A percentile compares a stretch with the other conserved stretches of the same genome.
phyloP scores from a whole-genome alignment of 139 green algal genomes.

The Ettlia oleoabundans region DNA sequence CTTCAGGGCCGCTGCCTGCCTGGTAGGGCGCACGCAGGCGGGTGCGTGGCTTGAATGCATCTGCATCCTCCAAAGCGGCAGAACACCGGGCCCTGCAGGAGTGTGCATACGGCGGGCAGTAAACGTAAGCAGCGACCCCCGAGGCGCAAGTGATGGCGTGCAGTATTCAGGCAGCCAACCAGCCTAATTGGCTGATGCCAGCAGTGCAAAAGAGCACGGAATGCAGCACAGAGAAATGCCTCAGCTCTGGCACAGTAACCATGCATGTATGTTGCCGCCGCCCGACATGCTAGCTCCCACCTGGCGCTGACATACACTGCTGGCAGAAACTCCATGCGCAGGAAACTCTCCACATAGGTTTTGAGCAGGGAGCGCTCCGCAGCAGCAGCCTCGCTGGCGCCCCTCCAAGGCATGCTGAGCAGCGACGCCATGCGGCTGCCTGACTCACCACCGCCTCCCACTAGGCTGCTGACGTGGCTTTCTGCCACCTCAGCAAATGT shows the following conservation, averaged over 20 bases:
- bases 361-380: conserved; percentile 43
- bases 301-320: conserved; percentile 66
- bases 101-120: background rate
- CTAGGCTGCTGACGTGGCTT: conserved; percentile 6
- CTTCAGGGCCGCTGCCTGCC: background rate
- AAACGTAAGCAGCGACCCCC: too few relatives aligned
- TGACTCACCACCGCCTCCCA: background rate
- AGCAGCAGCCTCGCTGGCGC: background rate
- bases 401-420: conserved; percentile 24
- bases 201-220: too few relatives aligned
- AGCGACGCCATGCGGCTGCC: conserved; percentile 25
- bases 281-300: too few relatives aligned
- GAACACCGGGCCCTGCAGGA: conserved; percentile 51
- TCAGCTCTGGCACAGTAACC: too few relatives aligned
- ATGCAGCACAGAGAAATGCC: too few relatives aligned
- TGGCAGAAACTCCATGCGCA: conserved; percentile 70
- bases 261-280: too few relatives aligned
- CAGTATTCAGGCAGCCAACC: too few relatives aligned
- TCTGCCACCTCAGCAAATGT: conserved; percentile 47
- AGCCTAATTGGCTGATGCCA: too few relatives aligned
- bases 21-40: conserved; percentile 37
- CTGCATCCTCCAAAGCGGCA: conserved; percentile 58
- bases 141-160: too few relatives aligned
- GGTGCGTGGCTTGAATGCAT: conserved; percentile 59
- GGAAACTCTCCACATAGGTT: conserved; percentile 57